Conservation (phyloP, 2,329 filamentous ascomycete species). For the Chaetoscypha palmicola region DNA sequence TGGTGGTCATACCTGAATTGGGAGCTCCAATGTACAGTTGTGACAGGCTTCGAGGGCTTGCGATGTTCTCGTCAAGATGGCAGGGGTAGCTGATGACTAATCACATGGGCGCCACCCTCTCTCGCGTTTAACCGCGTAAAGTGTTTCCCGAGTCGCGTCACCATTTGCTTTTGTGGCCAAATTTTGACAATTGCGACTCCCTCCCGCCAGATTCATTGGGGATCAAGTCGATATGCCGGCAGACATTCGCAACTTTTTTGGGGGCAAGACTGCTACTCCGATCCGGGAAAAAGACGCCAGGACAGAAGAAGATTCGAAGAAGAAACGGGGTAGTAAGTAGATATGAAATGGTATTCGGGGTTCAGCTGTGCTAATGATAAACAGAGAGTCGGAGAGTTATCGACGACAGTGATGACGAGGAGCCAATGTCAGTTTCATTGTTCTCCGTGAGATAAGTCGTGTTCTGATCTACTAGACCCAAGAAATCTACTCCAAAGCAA, state of each 20-base stretch:
- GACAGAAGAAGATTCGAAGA: slow-evolving; percentile 29
- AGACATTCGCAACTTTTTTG: slow-evolving; percentile 90
- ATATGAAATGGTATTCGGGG: too few relatives aligned
- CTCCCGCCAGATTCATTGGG: not conserved
- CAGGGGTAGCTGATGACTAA: slow-evolving; percentile 1
- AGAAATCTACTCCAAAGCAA: slow-evolving; percentile 48
- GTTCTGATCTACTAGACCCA: slow-evolving; percentile 31
- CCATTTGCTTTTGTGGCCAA: not conserved
- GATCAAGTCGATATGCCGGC: slow-evolving; percentile 55
- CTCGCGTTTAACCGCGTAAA: slow-evolving; percentile 1
- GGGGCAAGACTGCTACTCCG: slow-evolving; percentile 59
- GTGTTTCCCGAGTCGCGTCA: not conserved
- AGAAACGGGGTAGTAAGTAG: slow-evolving; percentile 29
- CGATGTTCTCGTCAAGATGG: too few relatives aligned
- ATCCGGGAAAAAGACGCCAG: slow-evolving; percentile 36
- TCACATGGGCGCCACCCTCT: not conserved
- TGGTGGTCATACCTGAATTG: too few relatives aligned
- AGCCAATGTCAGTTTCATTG: slow-evolving; percentile 37
- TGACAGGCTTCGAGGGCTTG: not conserved
- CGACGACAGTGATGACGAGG: slow-evolving; percentile 74
- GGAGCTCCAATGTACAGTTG: not conserved
- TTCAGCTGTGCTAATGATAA: slow-evolving; percentile 10
- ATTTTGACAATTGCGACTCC: not conserved
- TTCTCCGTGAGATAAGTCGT: too few relatives aligned
- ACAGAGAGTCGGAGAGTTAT: slow-evolving; percentile 60